A percentile compares a stretch with the other conserved stretches of the same genome.
Conservation (phyloP, 176 grass and related monocot genomes). For the Cenchrus americanus region DNA sequence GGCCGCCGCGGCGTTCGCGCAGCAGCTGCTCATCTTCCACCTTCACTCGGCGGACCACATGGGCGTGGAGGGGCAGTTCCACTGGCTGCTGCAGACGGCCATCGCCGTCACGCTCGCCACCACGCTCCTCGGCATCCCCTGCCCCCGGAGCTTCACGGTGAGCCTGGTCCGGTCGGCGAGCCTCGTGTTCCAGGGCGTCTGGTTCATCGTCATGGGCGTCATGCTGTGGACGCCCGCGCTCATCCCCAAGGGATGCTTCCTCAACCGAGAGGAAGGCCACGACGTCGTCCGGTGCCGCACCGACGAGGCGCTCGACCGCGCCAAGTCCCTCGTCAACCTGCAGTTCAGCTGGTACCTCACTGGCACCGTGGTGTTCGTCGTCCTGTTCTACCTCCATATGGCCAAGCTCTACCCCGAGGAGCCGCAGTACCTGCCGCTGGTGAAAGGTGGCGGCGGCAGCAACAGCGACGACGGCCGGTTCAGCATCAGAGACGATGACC, state of each 20-base stretch:
- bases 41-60: conserved; percentile 89
- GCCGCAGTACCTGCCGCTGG: conserved; percentile 69
- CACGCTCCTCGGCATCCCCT: conserved; percentile 63
- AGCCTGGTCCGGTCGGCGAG: conserved; percentile 73
- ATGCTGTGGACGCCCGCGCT: conserved; percentile 89
- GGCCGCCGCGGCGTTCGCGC: conserved; percentile 63
- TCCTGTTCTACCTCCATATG: conserved; percentile 63
- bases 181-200: conserved; percentile 83
- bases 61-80: conserved; percentile 90
- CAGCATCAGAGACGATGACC: conserved; percentile 47
- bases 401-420: conserved; percentile 66
- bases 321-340: conserved; percentile 87
- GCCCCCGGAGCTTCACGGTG: conserved; percentile 57
- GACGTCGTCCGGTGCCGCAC: conserved; percentile 72
- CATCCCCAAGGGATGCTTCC: conserved; percentile 78
- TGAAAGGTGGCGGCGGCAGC: conserved; percentile 36
- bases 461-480: conserved; percentile 13
- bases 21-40: conserved; percentile 87
- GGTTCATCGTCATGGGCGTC: conserved; percentile 85
- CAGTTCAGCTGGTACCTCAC: conserved; percentile 94
- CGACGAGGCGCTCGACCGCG: conserved; percentile 65
- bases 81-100: conserved; percentile 76
- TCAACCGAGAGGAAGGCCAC: conserved; percentile 80
- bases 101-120: conserved; percentile 72
- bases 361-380: conserved; percentile 57